phyloP scores from a whole-genome alignment of 768 basidiomycete genomes.

The Rhizopogon vesiculosus region DNA sequence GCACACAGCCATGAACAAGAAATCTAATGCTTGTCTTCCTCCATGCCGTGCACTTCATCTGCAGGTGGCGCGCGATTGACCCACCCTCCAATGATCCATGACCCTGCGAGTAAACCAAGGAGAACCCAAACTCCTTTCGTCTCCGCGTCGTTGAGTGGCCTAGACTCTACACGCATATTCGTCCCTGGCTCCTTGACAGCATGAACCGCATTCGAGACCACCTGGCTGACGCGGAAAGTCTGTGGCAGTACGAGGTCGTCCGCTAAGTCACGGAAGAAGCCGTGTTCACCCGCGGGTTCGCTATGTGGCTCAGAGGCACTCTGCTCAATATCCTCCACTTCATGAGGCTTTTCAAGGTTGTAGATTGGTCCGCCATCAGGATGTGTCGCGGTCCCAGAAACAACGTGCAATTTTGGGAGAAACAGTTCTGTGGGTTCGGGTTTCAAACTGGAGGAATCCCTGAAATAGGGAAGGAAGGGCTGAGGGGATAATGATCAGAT shows the following conservation, averaged over 20 bases:
- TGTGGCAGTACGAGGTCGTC: constrained; percentile 33
- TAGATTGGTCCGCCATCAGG: constrained; percentile 44
- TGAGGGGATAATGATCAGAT: constrained; percentile 20
- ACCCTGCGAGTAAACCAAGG: constrained; percentile 43
- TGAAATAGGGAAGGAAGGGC: constrained; percentile 60
- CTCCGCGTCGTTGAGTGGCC: constrained; percentile 40
- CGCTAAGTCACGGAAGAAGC: constrained; percentile 30
- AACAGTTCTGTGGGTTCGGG: constrained; percentile 17
- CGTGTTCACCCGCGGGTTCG: constrained; percentile 13
- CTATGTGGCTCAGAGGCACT: constrained; percentile 3
- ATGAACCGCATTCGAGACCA: constrained; percentile 5
- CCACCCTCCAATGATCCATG: constrained; percentile 40
- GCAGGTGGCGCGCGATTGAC: constrained; percentile 11
- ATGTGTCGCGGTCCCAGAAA: constrained; percentile 43
- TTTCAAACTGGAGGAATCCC: constrained; percentile 43
- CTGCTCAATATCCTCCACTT: constrained; percentile 1
- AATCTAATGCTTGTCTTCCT: constrained; percentile 11
- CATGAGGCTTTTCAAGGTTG: constrained; percentile 27
- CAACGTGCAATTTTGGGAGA: constrained; percentile 46
- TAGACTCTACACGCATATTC: constrained; percentile 16
- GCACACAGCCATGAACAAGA: not conserved
- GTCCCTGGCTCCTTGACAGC: constrained; percentile 13
- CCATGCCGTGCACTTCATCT: constrained; percentile 8
- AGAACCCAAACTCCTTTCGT: constrained; percentile 43
- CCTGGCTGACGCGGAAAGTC: constrained; percentile 21